Evolutionary conservation across 1,284 basidiomycete species (phyloP).

Genomic region (Irpex rosettiformis): DNA sequence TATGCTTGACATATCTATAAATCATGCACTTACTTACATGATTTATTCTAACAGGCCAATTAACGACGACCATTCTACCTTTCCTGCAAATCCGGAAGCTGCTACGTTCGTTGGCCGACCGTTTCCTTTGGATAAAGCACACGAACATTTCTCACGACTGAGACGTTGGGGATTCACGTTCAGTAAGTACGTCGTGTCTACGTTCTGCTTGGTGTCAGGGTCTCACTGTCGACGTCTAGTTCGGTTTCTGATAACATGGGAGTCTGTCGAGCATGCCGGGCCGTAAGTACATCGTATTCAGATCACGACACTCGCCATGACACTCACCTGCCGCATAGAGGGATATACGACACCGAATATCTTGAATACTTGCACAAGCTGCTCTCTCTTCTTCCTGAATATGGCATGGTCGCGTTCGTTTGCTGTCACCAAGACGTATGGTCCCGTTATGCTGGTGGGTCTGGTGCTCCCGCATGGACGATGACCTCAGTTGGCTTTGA

Average conservation of each 20-base stretch:
- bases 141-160: constrained; percentile 76
- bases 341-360: constrained; percentile 82
- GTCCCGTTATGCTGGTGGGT: constrained; percentile 92
- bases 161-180: constrained; percentile 86
- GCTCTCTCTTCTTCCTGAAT: constrained; percentile 74
- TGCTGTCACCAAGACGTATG: constrained; percentile 91
- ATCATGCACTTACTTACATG: constrained; percentile 6
- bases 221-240: constrained; percentile 43
- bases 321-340: constrained; percentile 39
- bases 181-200: constrained; percentile 41
- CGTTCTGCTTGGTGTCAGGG: not conserved
- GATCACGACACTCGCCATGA: not conserved
- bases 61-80: constrained; percentile 58
- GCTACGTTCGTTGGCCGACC: constrained; percentile 83
- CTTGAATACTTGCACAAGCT: constrained; percentile 76
- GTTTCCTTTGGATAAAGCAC: constrained; percentile 81
- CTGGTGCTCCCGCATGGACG: constrained; percentile 92
- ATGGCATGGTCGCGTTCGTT: constrained; percentile 82
- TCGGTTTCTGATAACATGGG: constrained; percentile 92
- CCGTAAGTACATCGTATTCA: constrained; percentile 53
- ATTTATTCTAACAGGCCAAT: constrained; percentile 42
- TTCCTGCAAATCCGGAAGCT: constrained; percentile 56
- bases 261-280: constrained; percentile 89
- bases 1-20: constrained; percentile 36
- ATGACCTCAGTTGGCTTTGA: constrained; percentile 80